Evolutionary conservation across 1,139 yeast species (phyloP).

Genomic region (Blastobotrys proliferans): DNA sequence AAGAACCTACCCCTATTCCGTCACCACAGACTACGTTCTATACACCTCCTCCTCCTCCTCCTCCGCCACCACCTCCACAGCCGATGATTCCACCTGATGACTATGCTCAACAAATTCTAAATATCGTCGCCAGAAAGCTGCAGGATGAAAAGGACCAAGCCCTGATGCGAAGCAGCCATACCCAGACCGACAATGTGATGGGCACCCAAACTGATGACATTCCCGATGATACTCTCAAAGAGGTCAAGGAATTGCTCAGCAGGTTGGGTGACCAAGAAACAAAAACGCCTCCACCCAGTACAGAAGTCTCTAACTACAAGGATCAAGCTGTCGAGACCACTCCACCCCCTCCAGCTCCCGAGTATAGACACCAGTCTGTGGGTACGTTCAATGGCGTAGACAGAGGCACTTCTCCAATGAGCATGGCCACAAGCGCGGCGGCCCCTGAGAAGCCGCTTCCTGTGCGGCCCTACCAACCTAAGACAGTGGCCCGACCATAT

Average conservation of each 20-base stretch:
- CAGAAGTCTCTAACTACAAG: background rate
- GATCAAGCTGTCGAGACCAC: background rate
- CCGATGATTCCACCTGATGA: background rate
- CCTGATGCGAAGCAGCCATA: background rate
- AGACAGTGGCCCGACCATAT: constrained; percentile 1
- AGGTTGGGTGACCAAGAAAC: too few relatives aligned
- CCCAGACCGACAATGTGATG: background rate
- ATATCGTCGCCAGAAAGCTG: constrained; percentile 22
- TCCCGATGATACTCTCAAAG: too few relatives aligned
- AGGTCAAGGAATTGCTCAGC: too few relatives aligned
- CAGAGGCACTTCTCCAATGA: constrained; percentile 3
- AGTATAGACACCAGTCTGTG: background rate
- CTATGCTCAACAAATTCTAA: constrained; percentile 13
- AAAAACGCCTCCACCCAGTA: background rate
- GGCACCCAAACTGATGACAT: constrained; percentile 4
- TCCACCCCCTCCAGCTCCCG: background rate
- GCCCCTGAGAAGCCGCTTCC: constrained; percentile 4
- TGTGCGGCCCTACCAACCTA: background rate
- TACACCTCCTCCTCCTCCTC: constrained; percentile 5
- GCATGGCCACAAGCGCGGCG: background rate
- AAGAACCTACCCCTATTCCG: constrained; percentile 6
- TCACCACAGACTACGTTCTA: background rate
- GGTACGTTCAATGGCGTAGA: constrained; percentile 8
- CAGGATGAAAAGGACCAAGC: constrained; percentile 11
- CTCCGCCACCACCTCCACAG: background rate